Evolutionary conservation across 495 filamentous ascomycete genomes (phyloP).

Genomic region (Sporormia fimetaria): DNA sequence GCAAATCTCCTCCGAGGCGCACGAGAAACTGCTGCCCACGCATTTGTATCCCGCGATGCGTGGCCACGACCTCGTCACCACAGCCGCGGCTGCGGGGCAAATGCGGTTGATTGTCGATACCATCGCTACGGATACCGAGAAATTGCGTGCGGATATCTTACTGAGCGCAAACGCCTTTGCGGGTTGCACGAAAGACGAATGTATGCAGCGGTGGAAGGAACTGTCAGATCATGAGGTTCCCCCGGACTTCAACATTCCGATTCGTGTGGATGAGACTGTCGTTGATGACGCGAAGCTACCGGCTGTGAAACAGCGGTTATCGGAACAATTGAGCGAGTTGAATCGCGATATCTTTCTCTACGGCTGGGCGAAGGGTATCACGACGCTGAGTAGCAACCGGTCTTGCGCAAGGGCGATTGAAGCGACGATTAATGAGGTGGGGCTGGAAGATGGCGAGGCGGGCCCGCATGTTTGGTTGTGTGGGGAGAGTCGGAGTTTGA

Average conservation of each 20-base stretch:
- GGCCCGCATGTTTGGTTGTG: slow-evolving; percentile 53
- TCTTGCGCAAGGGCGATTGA: slow-evolving; percentile 54
- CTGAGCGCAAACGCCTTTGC: slow-evolving; percentile 33
- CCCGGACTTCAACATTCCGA: slow-evolving; percentile 39
- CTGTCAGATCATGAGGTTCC: slow-evolving; percentile 45
- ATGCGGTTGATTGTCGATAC: slow-evolving; percentile 57
- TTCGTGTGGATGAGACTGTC: slow-evolving; percentile 29
- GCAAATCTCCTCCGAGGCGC: slow-evolving; percentile 55
- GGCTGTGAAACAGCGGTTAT: slow-evolving; percentile 15
- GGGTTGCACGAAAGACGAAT: slow-evolving; percentile 9
- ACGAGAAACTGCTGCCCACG: slow-evolving; percentile 47
- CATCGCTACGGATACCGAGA: slow-evolving; percentile 55
- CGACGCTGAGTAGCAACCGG: slow-evolving; percentile 58
- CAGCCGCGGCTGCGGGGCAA: slow-evolving; percentile 47
- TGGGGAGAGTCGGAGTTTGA: slow-evolving; percentile 51
- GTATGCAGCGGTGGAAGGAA: slow-evolving; percentile 37
- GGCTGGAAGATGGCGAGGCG: slow-evolving; percentile 32
- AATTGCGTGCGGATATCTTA: slow-evolving; percentile 43
- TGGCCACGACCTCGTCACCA: slow-evolving; percentile 46
- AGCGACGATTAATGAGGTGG: slow-evolving; percentile 17
- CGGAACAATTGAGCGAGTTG: slow-evolving; percentile 43
- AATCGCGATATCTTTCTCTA: slow-evolving; percentile 58
- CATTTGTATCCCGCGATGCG: slow-evolving; percentile 54
- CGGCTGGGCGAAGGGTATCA: slow-evolving; percentile 49
- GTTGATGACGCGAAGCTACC: slow-evolving; percentile 11